Evolutionary conservation across 2,329 filamentous ascomycete species (phyloP).

Genomic region (Ceratocystis ficicola): DNA sequence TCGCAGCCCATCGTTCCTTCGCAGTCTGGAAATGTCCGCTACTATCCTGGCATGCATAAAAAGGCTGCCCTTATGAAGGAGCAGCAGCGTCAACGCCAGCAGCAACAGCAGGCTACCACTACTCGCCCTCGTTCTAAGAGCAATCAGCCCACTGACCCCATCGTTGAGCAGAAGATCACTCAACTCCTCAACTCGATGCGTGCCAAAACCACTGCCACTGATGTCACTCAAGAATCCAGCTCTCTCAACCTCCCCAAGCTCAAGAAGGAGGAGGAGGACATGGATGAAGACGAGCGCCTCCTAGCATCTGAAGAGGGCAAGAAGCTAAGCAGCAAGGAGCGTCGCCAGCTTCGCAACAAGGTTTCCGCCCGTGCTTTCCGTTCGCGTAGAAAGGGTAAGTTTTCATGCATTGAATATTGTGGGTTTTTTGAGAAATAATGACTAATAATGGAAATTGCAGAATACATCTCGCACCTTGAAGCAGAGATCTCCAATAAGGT

Average conservation of each 20-base stretch:
- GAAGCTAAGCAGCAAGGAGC: conserved; percentile 96
- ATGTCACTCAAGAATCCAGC: conserved; percentile 29
- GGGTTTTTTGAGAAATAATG: background rate
- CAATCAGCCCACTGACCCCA: conserved; percentile 48
- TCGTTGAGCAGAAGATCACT: conserved; percentile 85
- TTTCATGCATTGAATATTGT: background rate
- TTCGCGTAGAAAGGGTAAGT: conserved; percentile 89
- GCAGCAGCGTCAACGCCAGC: conserved; percentile 54
- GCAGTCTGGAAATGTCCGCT: conserved; percentile 47
- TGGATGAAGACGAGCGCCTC: conserved; percentile 93
- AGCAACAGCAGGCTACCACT: conserved; percentile 37
- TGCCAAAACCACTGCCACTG: conserved; percentile 46
- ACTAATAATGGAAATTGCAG: conserved; percentile 46
- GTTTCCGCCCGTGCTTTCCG: conserved; percentile 96
- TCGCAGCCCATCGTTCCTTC: conserved; percentile 39
- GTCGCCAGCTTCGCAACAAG: conserved; percentile 95
- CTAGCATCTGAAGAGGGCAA: conserved; percentile 96
- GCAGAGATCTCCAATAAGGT: conserved; percentile 73
- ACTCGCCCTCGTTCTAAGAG: conserved; percentile 39
- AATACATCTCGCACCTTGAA: conserved; percentile 95
- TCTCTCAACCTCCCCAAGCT: conserved; percentile 54
- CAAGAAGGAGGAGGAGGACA: conserved; percentile 94
- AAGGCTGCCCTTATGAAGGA: conserved; percentile 69
- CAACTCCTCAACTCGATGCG: conserved; percentile 88
- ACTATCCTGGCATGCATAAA: conserved; percentile 90